Evolutionary conservation across 768 basidiomycete genomes (phyloP).

Genomic region (Panaeolus papilionaceus): DNA sequence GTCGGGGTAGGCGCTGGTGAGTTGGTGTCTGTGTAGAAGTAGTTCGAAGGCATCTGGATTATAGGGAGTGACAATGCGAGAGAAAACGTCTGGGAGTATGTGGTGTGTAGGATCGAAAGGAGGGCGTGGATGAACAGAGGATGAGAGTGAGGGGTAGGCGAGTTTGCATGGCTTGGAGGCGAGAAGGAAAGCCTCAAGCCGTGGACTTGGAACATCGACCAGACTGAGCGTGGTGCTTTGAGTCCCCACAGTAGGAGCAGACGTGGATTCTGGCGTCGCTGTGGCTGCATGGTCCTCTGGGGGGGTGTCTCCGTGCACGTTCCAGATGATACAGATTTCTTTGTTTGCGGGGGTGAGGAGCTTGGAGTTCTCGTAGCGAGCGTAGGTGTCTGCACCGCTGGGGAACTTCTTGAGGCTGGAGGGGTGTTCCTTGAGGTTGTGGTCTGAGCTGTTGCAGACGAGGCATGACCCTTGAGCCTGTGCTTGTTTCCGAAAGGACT

Average conservation of each 20-base stretch:
- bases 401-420: slow-evolving; percentile 3
- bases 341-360: slow-evolving; percentile 21
- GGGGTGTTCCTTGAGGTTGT: slow-evolving; percentile 27
- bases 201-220: too few species aligned
- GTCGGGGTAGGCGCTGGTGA: slow-evolving; percentile 33
- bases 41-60: slow-evolving; percentile 32
- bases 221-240: too few species aligned
- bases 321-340: slow-evolving; percentile 31
- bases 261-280: neutral
- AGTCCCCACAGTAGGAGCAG: too few species aligned
- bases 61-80: slow-evolving; percentile 38
- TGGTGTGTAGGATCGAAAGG: too few species aligned
- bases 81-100: slow-evolving; percentile 29
- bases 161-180: too few species aligned
- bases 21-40: slow-evolving; percentile 25
- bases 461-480: slow-evolving; percentile 29
- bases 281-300: slow-evolving; percentile 22
- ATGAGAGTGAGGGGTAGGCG: too few species aligned
- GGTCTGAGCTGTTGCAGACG: slow-evolving; percentile 26
- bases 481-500: slow-evolving; percentile 21
- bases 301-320: slow-evolving; percentile 19
- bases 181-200: too few species aligned
- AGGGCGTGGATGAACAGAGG: too few species aligned
- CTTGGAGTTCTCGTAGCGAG: slow-evolving; percentile 10
- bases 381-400: slow-evolving; percentile 24